These are phyloP conservation scores for Cairneyella variabilis DNA, from an alignment of 495 filamentous ascomycete genomes.

Conservation along the genomic window DNA sequence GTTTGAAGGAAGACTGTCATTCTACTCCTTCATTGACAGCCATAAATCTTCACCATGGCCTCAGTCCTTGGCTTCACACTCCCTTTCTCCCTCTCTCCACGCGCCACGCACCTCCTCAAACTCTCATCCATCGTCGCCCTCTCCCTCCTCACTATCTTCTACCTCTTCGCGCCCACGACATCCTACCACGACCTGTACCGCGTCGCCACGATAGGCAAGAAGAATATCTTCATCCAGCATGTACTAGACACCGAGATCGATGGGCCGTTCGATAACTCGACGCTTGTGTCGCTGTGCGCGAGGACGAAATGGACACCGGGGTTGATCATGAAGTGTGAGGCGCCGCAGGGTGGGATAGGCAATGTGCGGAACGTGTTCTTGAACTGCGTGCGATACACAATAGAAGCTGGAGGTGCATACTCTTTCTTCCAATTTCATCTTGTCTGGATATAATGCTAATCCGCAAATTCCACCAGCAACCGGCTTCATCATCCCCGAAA, in stretches of 20 bases:
- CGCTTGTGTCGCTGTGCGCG: constrained; percentile 26
- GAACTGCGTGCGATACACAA: constrained; percentile 44
- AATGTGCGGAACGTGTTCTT: constrained; percentile 33
- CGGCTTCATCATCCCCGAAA: constrained; percentile 38
- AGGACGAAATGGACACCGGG: constrained; percentile 29
- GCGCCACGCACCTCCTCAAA: background rate
- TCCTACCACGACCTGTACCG: background rate
- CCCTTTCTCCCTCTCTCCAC: background rate
- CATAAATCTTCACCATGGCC: background rate
- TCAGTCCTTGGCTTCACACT: background rate
- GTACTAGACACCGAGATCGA: constrained; percentile 30
- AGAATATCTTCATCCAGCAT: constrained; percentile 27
- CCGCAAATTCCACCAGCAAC: constrained; percentile 26
- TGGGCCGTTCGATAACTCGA: constrained; percentile 27
- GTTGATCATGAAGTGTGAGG: constrained; percentile 31
- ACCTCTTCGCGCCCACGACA: background rate
- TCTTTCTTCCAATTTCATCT: background rate
- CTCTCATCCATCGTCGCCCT: background rate
- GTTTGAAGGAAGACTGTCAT: background rate
- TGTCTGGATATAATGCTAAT: background rate
- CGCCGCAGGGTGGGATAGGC: constrained; percentile 26
- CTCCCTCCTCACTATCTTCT: background rate
- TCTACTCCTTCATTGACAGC: background rate
- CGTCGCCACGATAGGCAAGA: background rate
- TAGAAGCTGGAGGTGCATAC: constrained; percentile 40